Conservation (phyloP, 2,329 filamentous ascomycete genomes). For the Alternaria hordeiaustralica region DNA sequence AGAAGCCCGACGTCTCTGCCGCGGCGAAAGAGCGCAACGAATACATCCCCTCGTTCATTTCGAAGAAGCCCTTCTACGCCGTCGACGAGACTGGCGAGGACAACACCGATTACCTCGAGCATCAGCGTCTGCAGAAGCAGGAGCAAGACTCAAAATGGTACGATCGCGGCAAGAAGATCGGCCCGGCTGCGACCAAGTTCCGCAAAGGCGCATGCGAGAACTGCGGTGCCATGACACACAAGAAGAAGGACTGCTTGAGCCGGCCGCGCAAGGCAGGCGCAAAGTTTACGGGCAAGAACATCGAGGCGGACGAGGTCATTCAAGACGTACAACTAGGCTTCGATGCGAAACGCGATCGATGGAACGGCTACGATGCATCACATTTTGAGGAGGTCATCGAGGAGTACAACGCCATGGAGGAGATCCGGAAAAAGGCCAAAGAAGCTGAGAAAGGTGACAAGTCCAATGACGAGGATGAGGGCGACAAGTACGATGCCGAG, state of each 20-base stretch:
- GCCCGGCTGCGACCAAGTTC: slow-evolving; percentile 91
- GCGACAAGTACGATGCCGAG: slow-evolving; percentile 83
- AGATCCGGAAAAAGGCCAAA: slow-evolving; percentile 64
- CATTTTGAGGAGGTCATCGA: slow-evolving; percentile 89
- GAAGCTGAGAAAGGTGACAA: slow-evolving; percentile 49
- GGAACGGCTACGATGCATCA: slow-evolving; percentile 94
- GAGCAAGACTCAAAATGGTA: slow-evolving; percentile 85
- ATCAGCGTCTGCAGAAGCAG: slow-evolving; percentile 82
- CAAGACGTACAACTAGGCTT: slow-evolving; percentile 88
- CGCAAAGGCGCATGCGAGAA: slow-evolving; percentile 99
- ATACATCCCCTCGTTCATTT: slow-evolving; percentile 98
- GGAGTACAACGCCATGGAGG: slow-evolving; percentile 86
- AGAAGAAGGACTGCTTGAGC: slow-evolving; percentile 90
- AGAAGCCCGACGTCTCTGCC: slow-evolving; percentile 61
- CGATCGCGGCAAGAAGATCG: slow-evolving; percentile 82
- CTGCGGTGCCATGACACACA: slow-evolving; percentile 96
- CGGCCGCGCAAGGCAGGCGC: slow-evolving; percentile 88
- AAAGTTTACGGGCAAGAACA: slow-evolving; percentile 90
- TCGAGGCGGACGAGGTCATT: slow-evolving; percentile 87
- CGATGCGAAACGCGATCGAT: slow-evolving; percentile 96
- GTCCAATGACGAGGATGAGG: slow-evolving; percentile 58
- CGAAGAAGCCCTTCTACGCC: slow-evolving; percentile 96
- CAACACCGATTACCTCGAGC: slow-evolving; percentile 86
- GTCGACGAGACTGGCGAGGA: slow-evolving; percentile 72
- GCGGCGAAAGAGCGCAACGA: slow-evolving; percentile 88